phyloP scores from a whole-genome alignment of 78 protist genomes.

The Neovahlkampfia damariscottae region DNA sequence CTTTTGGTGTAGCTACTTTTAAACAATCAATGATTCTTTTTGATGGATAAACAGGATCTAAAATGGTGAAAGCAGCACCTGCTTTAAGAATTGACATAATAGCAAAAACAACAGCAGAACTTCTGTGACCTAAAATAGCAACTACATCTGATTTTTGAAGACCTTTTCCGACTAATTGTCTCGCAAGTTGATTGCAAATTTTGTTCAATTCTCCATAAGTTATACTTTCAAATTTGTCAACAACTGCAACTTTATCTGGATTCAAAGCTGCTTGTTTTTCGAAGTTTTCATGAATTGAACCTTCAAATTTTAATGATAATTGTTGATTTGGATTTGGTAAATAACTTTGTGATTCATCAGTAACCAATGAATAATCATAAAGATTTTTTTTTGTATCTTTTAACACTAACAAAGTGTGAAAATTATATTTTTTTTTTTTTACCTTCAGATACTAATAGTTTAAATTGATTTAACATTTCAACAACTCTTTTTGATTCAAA shows the following conservation, averaged over 20 bases:
- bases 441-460: too few relatives aligned
- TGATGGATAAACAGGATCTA: constrained; percentile 57
- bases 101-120: constrained; percentile 44
- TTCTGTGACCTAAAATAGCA: constrained; percentile 50
- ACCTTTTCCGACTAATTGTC: constrained; percentile 26
- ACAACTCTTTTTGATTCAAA: too few relatives aligned
- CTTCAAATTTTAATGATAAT: not conserved
- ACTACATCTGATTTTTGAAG: constrained; percentile 30
- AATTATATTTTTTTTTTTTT: too few relatives aligned
- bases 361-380: constrained; percentile 17
- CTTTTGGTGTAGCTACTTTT: constrained; percentile 25
- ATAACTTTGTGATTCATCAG: not conserved
- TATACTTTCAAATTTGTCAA: not conserved
- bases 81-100: constrained; percentile 54
- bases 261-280: not conserved
- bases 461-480: too few relatives aligned
- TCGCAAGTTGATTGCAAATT: constrained; percentile 26
- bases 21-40: constrained; percentile 38
- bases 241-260: not conserved
- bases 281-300: not conserved
- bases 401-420: too few relatives aligned
- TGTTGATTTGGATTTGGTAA: constrained; percentile 11
- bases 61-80: constrained; percentile 49
- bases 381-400: too few relatives aligned
- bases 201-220: constrained; percentile 23